phyloP scores from a whole-genome alignment of 2,329 filamentous ascomycete genomes.

The Paraphaeosphaeria sporulosa region DNA sequence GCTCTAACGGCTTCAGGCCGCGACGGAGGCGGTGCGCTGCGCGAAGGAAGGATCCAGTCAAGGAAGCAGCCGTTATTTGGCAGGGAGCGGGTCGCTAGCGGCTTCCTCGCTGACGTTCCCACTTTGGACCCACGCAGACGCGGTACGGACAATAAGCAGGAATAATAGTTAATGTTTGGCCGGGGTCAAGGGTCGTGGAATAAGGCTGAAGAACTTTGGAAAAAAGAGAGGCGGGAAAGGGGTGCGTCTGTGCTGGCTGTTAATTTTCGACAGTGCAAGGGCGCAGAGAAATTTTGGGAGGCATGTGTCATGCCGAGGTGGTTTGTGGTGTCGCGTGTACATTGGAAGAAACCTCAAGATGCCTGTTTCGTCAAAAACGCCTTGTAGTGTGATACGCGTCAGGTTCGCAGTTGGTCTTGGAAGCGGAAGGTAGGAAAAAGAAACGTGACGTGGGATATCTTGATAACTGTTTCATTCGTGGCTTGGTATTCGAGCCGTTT shows the following conservation, averaged over 20 bases:
- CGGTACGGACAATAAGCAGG: slow-evolving; percentile 9
- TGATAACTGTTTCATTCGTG: slow-evolving; percentile 21
- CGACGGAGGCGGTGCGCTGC: too few relatives aligned
- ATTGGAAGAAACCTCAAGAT: neutral
- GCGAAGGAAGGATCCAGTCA: neutral
- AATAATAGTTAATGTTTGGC: slow-evolving; percentile 4
- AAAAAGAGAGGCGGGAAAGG: slow-evolving; percentile 20
- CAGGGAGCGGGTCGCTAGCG: slow-evolving; percentile 8
- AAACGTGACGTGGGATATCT: slow-evolving; percentile 6
- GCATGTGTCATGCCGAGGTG: slow-evolving; percentile 5
- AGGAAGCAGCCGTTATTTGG: slow-evolving; percentile 8
- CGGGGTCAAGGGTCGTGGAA: slow-evolving; percentile 14
- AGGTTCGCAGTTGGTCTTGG: neutral
- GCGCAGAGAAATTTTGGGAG: slow-evolving; percentile 7
- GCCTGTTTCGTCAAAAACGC: neutral
- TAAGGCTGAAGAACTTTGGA: slow-evolving; percentile 28
- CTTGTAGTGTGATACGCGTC: neutral
- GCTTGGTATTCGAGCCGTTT: slow-evolving; percentile 18
- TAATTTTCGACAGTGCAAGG: slow-evolving; percentile 6
- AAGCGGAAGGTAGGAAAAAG: slow-evolving; percentile 4
- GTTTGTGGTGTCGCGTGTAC: neutral
- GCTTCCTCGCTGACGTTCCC: slow-evolving; percentile 2
- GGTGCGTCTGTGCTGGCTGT: slow-evolving; percentile 23
- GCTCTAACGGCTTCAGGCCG: slow-evolving; percentile 9
- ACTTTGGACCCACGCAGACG: neutral